Conservation (phyloP, 2,329 filamentous ascomycete species). For the Xylariaceae sp. region DNA sequence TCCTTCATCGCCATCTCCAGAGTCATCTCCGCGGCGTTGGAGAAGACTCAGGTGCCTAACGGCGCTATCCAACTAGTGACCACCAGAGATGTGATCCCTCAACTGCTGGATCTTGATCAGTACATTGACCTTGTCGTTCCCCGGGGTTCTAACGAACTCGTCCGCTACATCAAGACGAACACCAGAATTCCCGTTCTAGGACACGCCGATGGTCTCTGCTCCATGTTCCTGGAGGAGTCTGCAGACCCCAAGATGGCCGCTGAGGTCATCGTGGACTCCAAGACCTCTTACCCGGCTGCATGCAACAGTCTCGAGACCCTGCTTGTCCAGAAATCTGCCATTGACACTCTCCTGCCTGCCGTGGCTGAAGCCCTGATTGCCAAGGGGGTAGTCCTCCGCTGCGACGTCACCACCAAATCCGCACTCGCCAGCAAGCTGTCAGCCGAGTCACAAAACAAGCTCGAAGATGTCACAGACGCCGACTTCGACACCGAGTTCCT, state of each 20-base stretch:
- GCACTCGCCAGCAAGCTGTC: conserved; percentile 50
- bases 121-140: conserved; percentile 95
- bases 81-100: conserved; percentile 82
- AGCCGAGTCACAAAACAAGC: conserved; percentile 35
- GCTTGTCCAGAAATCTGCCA: conserved; percentile 69
- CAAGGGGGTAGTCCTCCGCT: conserved; percentile 77
- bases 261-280: conserved; percentile 80
- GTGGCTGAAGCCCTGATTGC: conserved; percentile 69
- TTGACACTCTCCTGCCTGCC: conserved; percentile 61
- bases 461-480: conserved; percentile 60
- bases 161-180: conserved; percentile 80
- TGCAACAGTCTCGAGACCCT: conserved; percentile 95
- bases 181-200: conserved; percentile 95
- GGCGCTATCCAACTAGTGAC: conserved; percentile 89
- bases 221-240: conserved; percentile 75
- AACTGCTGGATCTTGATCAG: conserved; percentile 78
- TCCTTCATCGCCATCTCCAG: conserved; percentile 90
- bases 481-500: conserved; percentile 92
- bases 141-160: conserved; percentile 82
- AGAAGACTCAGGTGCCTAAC: conserved; percentile 69
- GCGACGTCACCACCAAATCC: conserved; percentile 64
- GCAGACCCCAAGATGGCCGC: conserved; percentile 68
- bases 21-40: conserved; percentile 74
- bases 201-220: conserved; percentile 90
- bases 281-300: conserved; percentile 89